Base-by-base conservation (phyloP, 495 filamentous ascomycete species). In the Penicillium flavigenum region DNA sequence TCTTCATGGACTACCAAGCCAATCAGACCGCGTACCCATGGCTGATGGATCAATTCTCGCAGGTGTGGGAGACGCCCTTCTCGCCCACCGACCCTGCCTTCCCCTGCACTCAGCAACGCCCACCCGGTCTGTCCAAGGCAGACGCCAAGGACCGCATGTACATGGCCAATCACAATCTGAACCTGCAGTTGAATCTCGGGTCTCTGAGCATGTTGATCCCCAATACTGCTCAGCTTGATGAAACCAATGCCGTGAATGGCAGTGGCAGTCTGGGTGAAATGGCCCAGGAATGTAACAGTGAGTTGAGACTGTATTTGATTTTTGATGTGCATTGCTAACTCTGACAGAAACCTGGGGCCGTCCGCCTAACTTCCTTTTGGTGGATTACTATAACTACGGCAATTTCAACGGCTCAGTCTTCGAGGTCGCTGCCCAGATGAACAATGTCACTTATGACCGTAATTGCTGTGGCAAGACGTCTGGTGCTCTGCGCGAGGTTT, bases 81-180 rank as follows among this genome's bases (percentile, higher is more conserved):
- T 83, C 80, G 16, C 85, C 85, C 0, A 85, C 82, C 0, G 68
- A 87, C 63, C 62, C 63, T 12, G 63, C 54, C 20, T 88, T 88
- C 67, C 84, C 85, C 1, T 88, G 85, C 64, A 81, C 75, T 0
- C 63, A 76, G 52, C 76, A 86, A 61, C 75, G 85, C 3, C 85
- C 85, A 19, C 86, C 90, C 0, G 78, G 80, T 5, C 68, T 92
- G 54, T 64, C 71, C 12, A 8, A 27, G 0, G 65, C 78, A 6
- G 77, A 84, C 26, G 83, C 83, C 1, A 70, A 75, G 56, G 76
- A 80, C 5, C 77, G 88, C 47, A 79, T 96, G 78, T 95, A 95
- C 58, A 85, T 96, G 74, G 89, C 90, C 56, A 98, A 98, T 62
- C 93, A 98, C 70, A 96, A 96, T 67, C 74, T 96, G 24, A 95